Conservation (phyloP, 129 eudicot species). For the Erigeron canadensis region DNA sequence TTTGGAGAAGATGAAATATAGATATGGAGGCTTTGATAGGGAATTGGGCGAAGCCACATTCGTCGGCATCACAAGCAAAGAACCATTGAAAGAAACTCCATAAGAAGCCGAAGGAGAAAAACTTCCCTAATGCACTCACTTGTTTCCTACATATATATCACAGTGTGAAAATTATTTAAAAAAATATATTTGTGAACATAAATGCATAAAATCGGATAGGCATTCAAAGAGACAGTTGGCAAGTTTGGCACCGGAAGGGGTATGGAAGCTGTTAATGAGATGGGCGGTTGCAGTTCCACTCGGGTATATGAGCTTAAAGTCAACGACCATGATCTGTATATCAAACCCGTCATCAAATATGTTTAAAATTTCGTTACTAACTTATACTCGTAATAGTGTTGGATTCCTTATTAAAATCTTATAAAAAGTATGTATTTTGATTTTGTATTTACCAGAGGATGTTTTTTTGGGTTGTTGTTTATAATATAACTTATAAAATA, state of each 20-base stretch:
- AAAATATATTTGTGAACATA: not conserved
- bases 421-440: no score
- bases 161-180: no score
- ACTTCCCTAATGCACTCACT: constrained; percentile 44
- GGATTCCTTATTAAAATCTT: no score
- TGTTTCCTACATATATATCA: constrained; percentile 50
- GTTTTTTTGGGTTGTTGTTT: no score
- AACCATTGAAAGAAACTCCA: constrained; percentile 57
- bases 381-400: no score
- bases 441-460: no score
- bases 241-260: constrained; percentile 63
- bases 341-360: not conserved
- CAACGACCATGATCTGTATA: constrained; percentile 61
- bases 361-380: no score
- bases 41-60: constrained; percentile 43
- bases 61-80: constrained; percentile 34
- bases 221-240: constrained; percentile 43
- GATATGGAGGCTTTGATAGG: no score
- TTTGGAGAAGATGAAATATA: no score
- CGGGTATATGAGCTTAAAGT: constrained; percentile 58
- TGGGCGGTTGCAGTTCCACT: constrained; percentile 81
- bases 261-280: constrained; percentile 72
- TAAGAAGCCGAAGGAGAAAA: constrained; percentile 43
- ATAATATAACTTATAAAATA: no score
- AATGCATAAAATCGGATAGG: not conserved